These are phyloP conservation scores for Forsythia viridissima DNA, from an alignment of 257 asterid species.

Conservation along the genomic window DNA sequence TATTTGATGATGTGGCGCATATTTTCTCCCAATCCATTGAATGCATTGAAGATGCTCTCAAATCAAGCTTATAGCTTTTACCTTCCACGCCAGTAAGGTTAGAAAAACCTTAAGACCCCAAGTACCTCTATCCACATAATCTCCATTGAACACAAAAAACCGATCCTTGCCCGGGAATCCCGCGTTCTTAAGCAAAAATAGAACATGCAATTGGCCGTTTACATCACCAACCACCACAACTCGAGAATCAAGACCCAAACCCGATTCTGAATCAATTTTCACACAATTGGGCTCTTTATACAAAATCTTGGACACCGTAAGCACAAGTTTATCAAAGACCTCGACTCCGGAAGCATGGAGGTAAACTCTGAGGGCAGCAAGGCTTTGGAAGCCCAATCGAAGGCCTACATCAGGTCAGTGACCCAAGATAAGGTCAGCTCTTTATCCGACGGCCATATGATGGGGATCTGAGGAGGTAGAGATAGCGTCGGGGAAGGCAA, in stretches of 20 bases:
- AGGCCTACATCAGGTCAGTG: slow-evolving; percentile 62
- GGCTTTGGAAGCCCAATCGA: slow-evolving; percentile 81
- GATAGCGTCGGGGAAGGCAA: slow-evolving; percentile 37
- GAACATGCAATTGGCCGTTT: slow-evolving; percentile 88
- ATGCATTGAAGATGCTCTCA: too few relatives aligned
- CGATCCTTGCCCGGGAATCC: slow-evolving; percentile 81
- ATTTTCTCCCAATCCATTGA: too few relatives aligned
- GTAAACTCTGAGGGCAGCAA: slow-evolving; percentile 64
- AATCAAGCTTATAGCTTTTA: slow-evolving; percentile 25
- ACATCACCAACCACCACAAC: slow-evolving; percentile 95
- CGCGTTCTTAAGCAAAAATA: slow-evolving; percentile 68
- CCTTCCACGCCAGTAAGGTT: slow-evolving; percentile 93
- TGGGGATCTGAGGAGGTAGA: slow-evolving; percentile 67
- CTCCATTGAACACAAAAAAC: slow-evolving; percentile 91
- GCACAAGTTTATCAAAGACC: slow-evolving; percentile 69
- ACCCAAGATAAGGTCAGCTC: slow-evolving; percentile 62
- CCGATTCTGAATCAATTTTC: slow-evolving; percentile 47
- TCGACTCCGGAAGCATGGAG: slow-evolving; percentile 69
- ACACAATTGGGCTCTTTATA: slow-evolving; percentile 96
- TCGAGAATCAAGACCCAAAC: slow-evolving; percentile 41
- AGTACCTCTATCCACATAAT: slow-evolving; percentile 96
- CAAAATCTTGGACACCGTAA: slow-evolving; percentile 79
- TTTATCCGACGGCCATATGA: slow-evolving; percentile 74
- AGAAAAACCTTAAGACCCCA: slow-evolving; percentile 98
- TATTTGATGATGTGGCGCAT: too few relatives aligned